Percentiles rank a stretch among this genome's conserved stretches.
These are phyloP conservation scores for Biscogniauxia mediterranea DNA, from an alignment of 2,329 filamentous ascomycete species.

Conservation along the genomic window DNA sequence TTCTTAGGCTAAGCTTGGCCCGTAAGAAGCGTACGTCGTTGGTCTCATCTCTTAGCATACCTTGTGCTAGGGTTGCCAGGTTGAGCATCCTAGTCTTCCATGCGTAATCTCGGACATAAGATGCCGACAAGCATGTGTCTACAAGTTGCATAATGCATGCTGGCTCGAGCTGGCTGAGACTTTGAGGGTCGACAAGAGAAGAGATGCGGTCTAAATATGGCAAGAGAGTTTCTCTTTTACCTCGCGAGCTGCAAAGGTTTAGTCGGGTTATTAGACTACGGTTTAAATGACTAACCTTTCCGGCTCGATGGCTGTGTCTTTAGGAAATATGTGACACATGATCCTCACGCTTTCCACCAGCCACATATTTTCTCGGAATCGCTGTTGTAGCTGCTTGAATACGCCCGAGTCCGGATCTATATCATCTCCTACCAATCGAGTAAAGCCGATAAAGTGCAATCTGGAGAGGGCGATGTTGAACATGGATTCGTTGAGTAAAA, in stretches of 20 bases:
- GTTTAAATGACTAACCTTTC: neutral
- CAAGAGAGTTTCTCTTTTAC: neutral
- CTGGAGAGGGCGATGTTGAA: no score
- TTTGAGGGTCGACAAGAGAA: neutral
- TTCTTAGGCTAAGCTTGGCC: slow-evolving; percentile 4
- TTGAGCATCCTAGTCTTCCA: slow-evolving; percentile 5
- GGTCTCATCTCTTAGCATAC: neutral
- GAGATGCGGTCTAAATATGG: neutral
- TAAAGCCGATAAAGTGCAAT: no score
- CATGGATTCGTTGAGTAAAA: no score
- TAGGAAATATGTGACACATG: neutral
- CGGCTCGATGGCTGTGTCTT: neutral
- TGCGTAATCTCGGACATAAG: slow-evolving; percentile 7
- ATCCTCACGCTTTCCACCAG: neutral
- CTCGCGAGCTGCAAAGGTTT: neutral
- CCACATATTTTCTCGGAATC: neutral
- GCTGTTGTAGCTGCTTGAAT: neutral
- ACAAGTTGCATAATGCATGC: slow-evolving; percentile 5
- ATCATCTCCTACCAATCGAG: neutral
- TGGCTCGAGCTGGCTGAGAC: neutral
- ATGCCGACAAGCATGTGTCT: slow-evolving; percentile 8
- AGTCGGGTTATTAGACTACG: neutral
- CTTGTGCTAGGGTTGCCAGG: neutral
- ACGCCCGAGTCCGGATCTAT: neutral
- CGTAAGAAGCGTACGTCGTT: neutral